These are phyloP conservation scores for Calonectria pteridis DNA, from an alignment of 2,329 filamentous ascomycete species.

Conservation along the genomic window DNA sequence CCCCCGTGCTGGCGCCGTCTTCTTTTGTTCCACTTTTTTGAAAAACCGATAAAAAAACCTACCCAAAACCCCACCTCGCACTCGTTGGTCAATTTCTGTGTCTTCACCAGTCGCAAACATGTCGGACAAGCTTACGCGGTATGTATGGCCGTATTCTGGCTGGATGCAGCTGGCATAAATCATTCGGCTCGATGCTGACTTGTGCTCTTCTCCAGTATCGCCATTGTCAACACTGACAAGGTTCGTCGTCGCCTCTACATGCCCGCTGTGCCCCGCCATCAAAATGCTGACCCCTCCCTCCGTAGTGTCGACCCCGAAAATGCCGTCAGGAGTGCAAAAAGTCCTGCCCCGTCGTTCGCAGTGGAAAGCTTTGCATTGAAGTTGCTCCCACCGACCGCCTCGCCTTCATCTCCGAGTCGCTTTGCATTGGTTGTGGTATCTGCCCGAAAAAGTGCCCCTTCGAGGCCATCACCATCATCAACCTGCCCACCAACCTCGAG, in stretches of 20 bases:
- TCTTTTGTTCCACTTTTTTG: constrained; percentile 30
- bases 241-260: constrained; percentile 57
- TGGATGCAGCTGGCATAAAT: background rate
- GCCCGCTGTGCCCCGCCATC: constrained; percentile 41
- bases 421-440: constrained; percentile 99
- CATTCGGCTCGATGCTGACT: constrained; percentile 40
- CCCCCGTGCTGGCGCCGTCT: constrained; percentile 21
- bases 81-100: constrained; percentile 26
- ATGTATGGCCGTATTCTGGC: constrained; percentile 52
- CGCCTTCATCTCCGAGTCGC: constrained; percentile 95
- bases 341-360: constrained; percentile 96
- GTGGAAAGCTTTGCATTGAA: constrained; percentile 97
- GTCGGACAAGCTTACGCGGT: constrained; percentile 97
- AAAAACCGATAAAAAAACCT: constrained; percentile 30
- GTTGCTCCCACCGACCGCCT: constrained; percentile 90
- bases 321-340: constrained; percentile 99
- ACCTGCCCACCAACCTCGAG: constrained; percentile 98
- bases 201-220: constrained; percentile 76
- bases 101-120: constrained; percentile 64
- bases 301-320: constrained; percentile 69
- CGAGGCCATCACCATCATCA: constrained; percentile 99
- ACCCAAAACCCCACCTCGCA: constrained; percentile 36
- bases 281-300: constrained; percentile 45
- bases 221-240: constrained; percentile 99
- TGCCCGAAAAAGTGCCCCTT: constrained; percentile 99